Conservation (phyloP, 768 basidiomycete species). For the Inosperma sp. region DNA sequence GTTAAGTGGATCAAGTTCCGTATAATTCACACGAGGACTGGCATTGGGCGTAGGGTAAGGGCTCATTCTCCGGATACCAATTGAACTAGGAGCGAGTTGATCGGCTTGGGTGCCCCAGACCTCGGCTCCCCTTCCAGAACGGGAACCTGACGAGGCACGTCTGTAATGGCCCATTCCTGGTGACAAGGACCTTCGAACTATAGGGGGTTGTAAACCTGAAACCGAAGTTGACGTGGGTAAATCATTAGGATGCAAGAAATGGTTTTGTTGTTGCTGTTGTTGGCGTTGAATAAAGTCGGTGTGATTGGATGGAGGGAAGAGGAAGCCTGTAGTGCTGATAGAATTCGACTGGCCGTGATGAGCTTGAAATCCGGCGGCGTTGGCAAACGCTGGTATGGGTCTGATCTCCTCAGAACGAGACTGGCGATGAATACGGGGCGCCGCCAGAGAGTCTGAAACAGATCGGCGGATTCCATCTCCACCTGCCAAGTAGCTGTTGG, state of each 20-base stretch:
- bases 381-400: conserved; percentile 12
- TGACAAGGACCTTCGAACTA: conserved; percentile 13
- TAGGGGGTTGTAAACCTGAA: conserved; percentile 13
- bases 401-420: conserved; percentile 61
- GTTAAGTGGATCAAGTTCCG: conserved; percentile 41
- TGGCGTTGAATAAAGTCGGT: conserved; percentile 13
- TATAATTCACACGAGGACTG: conserved; percentile 51
- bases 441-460: conserved; percentile 41
- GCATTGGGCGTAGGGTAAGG: conserved; percentile 70
- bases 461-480: conserved; percentile 42
- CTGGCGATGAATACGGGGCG: conserved; percentile 43
- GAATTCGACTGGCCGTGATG: conserved; percentile 14
- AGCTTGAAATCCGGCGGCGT: conserved; percentile 1
- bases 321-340: conserved; percentile 4
- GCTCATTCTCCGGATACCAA: conserved; percentile 34
- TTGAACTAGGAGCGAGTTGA: conserved; percentile 7
- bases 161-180: conserved; percentile 32
- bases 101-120: conserved; percentile 22
- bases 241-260: conserved; percentile 12
- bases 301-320: conserved; percentile 13
- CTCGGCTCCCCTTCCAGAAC: conserved; percentile 38
- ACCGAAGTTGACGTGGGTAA: conserved; percentile 10
- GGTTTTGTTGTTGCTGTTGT: conserved; percentile 7
- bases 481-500: conserved; percentile 28
- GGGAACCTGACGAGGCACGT: conserved; percentile 39